Evolutionary conservation across 2,329 filamentous ascomycete genomes (phyloP).

Genomic region (Phaeoacremonium minimum): DNA sequence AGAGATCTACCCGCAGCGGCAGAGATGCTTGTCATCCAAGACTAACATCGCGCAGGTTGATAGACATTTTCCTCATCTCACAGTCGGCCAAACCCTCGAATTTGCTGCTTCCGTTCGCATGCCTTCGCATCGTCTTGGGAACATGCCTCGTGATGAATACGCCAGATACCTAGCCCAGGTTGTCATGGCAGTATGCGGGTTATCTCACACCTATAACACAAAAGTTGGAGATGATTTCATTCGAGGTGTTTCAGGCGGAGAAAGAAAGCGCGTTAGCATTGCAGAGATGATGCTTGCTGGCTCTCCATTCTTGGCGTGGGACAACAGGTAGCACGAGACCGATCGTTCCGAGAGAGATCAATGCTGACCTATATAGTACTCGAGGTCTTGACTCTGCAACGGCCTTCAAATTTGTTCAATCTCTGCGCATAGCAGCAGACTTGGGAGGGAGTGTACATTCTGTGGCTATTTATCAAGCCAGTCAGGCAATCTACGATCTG

Average conservation of each 20-base stretch:
- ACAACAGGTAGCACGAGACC: no score
- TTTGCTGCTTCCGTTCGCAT: conserved; percentile 69
- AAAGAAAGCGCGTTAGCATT: conserved; percentile 77
- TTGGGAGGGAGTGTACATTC: conserved; percentile 57
- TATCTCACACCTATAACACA: conserved; percentile 67
- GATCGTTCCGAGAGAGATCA: no score
- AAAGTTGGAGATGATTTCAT: conserved; percentile 73
- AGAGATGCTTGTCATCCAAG: no score
- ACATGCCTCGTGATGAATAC: conserved; percentile 57
- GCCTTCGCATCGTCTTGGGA: conserved; percentile 59
- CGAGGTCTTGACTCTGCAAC: conserved; percentile 70
- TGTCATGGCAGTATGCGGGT: conserved; percentile 67
- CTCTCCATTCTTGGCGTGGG: conserved; percentile 58
- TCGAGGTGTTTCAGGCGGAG: conserved; percentile 66
- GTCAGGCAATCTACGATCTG: conserved; percentile 63
- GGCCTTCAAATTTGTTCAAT: conserved; percentile 68
- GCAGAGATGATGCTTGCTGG: conserved; percentile 70
- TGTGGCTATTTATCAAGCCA: conserved; percentile 71
- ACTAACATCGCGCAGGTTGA: conserved; percentile 41
- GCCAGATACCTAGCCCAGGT: conserved; percentile 60
- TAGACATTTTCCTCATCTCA: conserved; percentile 73
- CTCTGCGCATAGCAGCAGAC: conserved; percentile 61
- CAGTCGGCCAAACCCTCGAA: conserved; percentile 67
- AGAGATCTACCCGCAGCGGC: no score
- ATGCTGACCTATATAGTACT: conserved; percentile 34